These are phyloP conservation scores for Zygotorulaspora sp. DNA, from an alignment of 805 yeast species.

Conservation along the genomic window DNA sequence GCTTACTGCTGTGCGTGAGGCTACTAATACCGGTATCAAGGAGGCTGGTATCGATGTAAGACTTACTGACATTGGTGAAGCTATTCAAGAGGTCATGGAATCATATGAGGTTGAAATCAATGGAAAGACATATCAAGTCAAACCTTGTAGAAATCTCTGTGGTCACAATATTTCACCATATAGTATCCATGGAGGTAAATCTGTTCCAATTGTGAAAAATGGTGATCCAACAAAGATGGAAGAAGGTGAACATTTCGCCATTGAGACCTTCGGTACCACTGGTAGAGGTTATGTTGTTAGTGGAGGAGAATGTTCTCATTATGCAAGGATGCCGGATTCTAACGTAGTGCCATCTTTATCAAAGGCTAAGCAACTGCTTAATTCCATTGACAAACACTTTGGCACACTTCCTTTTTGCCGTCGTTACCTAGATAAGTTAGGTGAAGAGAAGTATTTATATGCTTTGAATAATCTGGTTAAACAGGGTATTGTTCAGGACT, in stretches of 20 bases:
- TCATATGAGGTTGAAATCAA: conserved; percentile 87
- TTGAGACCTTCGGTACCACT: conserved; percentile 96
- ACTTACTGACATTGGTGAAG: conserved; percentile 90
- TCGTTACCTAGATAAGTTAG: conserved; percentile 84
- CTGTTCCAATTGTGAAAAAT: conserved; percentile 92
- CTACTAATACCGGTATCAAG: conserved; percentile 88
- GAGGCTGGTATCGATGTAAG: conserved; percentile 97
- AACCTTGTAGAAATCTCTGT: conserved; percentile 84
- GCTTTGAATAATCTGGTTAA: conserved; percentile 83
- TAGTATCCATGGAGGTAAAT: conserved; percentile 88
- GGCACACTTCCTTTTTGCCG: conserved; percentile 97
- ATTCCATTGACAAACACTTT: conserved; percentile 70
- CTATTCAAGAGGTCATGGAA: conserved; percentile 96
- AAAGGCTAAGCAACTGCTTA: conserved; percentile 64
- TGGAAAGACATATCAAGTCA: conserved; percentile 80
- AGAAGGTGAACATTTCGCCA: conserved; percentile 96
- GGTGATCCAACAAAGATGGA: conserved; percentile 97
- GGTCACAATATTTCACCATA: conserved; percentile 90
- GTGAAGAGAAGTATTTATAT: conserved; percentile 84
- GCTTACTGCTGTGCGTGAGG: conserved; percentile 80
- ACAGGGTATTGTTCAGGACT: conserved; percentile 84
- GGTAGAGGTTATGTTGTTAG: conserved; percentile 86
- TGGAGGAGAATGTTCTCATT: conserved; percentile 93
- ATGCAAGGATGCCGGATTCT: conserved; percentile 55
- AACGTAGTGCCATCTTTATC: conserved; percentile 43